Evolutionary conservation across 805 yeast species (phyloP), one percentile per base, ranked within the genome.

Genomic region (Vanderwaltozyma verrucispora): DNA sequence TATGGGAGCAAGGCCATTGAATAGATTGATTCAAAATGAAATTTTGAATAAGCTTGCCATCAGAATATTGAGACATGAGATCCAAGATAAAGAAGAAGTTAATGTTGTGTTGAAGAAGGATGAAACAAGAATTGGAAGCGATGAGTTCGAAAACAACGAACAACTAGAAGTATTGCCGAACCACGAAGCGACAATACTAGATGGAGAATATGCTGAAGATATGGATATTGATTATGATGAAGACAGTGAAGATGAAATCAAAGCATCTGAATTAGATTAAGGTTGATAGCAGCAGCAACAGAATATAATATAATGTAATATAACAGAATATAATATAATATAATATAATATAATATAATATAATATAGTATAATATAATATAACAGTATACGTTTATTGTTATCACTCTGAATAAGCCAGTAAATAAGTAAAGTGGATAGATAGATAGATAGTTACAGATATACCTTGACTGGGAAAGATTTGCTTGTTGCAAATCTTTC

Each of bases 1-100:
- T 60, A 68, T 92, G 60, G 98, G 98, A 65, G 98, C 98, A 6
- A 75, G 98, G 60, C 98, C 98, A 41, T 73, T 92, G 65, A 83
- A 83, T 68, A 77, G 97, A 53, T 72, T 92, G 51, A 89, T 92
- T 48, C 96, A 92, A 62, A 74, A 71, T 44, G 92, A 87, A 59
- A 72, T 92, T 15, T 75, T 92, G 59, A 92, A 92, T 65, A 77
- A 71, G 53, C 68, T 92, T 63, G 98, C 98, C 0, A 72, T 92
- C n/a, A 72, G 85, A 63, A 74, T 92, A 35, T 71, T 92, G 49
- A 80, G 77, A 58, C 94, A 94, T 11, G 94, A 88, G 59, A 74
- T 92, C 42, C 71, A 67, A 54, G 96, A 92, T 55, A 86, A 87
- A 61, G 98, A 92, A 60, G 68, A 71, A 2, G 96, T 85, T n/a